These are phyloP conservation scores for Adansonia madagascariensis DNA, from an alignment of 441 rosid genomes.

Conservation along the genomic window DNA sequence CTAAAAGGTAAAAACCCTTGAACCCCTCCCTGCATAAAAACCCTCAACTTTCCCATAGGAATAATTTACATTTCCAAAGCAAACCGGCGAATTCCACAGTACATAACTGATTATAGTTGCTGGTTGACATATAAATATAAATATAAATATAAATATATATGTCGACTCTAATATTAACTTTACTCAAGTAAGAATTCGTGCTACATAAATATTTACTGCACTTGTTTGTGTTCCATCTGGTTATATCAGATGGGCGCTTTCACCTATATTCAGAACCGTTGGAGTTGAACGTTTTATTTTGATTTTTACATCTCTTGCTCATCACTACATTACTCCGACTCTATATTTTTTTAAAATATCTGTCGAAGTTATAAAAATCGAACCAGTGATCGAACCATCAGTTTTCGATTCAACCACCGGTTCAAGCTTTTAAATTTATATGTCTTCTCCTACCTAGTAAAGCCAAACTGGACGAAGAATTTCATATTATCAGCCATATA, in stretches of 20 bases:
- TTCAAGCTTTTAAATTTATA: background rate
- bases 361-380: too few relatives aligned
- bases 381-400: too few relatives aligned
- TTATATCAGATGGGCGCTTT: slow-evolving; percentile 1
- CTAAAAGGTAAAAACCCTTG: background rate
- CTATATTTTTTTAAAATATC: too few relatives aligned
- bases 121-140: too few relatives aligned
- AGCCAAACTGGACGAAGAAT: background rate
- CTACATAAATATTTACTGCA: slow-evolving; percentile 18
- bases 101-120: too few relatives aligned
- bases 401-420: too few relatives aligned
- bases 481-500: background rate
- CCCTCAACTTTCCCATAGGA: background rate
- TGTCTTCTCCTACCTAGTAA: background rate
- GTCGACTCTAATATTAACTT: slow-evolving; percentile 71
- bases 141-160: too few relatives aligned
- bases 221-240: slow-evolving; percentile 6
- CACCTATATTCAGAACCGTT: background rate
- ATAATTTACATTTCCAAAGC: too few relatives aligned
- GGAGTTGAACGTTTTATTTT: slow-evolving; percentile 4
- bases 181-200: slow-evolving; percentile 66
- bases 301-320: background rate
- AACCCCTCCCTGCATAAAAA: background rate
- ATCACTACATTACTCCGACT: too few relatives aligned
- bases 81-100: too few relatives aligned